These are phyloP conservation scores for Podila horticola DNA, from an alignment of 192 early-diverging fungal species.

Conservation along the genomic window DNA sequence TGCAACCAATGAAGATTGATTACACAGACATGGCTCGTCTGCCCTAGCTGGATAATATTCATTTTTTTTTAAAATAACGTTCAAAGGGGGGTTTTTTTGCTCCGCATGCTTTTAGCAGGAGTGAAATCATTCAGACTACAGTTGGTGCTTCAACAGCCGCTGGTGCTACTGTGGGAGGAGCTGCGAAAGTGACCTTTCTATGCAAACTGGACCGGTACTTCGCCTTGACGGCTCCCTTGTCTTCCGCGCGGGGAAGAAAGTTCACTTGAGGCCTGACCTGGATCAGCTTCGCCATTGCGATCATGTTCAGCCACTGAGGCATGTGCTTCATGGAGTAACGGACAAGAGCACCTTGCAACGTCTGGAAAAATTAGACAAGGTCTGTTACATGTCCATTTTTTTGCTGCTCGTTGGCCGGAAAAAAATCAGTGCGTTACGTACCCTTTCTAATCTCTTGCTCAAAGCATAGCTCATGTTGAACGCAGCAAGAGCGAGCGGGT, in stretches of 20 bases:
- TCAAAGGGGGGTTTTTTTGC: no score
- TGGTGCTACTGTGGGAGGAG: no score
- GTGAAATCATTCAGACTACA: no score
- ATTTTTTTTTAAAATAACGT: no score
- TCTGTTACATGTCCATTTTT: no score
- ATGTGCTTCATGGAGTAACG: slow-evolving; percentile 25
- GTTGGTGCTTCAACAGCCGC: no score
- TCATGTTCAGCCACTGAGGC: slow-evolving; percentile 18
- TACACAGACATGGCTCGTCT: no score
- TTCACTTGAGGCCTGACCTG: slow-evolving; percentile 27
- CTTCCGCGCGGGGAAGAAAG: slow-evolving; percentile 3
- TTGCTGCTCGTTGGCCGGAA: no score
- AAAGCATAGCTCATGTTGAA: slow-evolving; percentile 32
- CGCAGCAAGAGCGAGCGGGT: slow-evolving; percentile 9
- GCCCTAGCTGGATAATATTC: no score
- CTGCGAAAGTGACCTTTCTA: neutral
- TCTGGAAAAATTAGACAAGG: no score
- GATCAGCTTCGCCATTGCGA: slow-evolving; percentile 18
- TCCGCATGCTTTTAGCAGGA: no score
- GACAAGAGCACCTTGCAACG: slow-evolving; percentile 18
- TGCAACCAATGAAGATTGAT: no score
- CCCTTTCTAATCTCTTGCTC: neutral
- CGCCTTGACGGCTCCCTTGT: neutral
- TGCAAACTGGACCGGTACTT: neutral
- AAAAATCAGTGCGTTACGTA: neutral